Evolutionary conservation across 306 rosid species (phyloP), one percentile per base, ranked within the genome.

Genomic region (Castanea crenata): DNA sequence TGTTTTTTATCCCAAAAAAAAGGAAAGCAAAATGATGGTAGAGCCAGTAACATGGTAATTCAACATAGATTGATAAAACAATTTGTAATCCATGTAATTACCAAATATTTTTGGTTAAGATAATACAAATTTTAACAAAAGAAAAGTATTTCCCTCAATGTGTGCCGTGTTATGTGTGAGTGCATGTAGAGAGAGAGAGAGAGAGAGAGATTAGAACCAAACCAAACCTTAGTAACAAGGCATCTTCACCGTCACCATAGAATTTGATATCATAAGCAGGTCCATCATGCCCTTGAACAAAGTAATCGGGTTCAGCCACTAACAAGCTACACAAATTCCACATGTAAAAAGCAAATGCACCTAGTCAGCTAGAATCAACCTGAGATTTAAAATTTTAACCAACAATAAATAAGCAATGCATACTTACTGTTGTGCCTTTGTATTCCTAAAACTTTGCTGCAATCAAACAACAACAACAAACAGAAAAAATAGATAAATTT

Each of bases 261-360:
- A 94, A 92, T 31, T 92, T 92, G 83, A 87, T 81, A 87, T 94
- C 99, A 76, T 94, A 94, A 2, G 91, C 85, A 75, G 99, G 94
- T 56, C 97, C 99, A 44, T 84, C 87, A 67, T 94, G 97, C 54
- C 89, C 97, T 89, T 85, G 89, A 79, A 92, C 76, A 69, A 83
- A 87, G 88, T 91, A 86, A 76, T 74, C 68, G 15, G 97, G 97
- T 80, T 91, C 90, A 63, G 91, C 97, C 74, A 75, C 80, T 64
- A 86, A 81, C 55, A 81, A 83, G 35, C 97, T 93, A 82, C 34
- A 58, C 63, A 74, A 91, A 82, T 65, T 55, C 78, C 76, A 71
- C 49, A 85, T 3, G 15, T 32, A 44, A 78, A 71, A 78, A 32
- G 86, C 83, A 49, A 49, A 49, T 49, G 54, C 16, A 13, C 16